Evolutionary conservation across 305 asterid species (phyloP).

Genomic region (Solanum hybrid): DNA sequence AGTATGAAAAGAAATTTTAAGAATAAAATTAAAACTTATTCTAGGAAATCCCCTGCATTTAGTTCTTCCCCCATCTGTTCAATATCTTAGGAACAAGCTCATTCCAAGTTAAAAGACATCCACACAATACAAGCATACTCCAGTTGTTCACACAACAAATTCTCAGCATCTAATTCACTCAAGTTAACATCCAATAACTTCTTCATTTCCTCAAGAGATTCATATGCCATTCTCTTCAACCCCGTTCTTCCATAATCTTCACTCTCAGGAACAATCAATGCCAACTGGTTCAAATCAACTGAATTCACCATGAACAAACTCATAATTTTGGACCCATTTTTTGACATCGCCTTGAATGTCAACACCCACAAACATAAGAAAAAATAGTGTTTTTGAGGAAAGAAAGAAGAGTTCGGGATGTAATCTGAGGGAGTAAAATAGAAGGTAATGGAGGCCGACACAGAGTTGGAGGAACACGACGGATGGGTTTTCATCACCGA

Average conservation of each 20-base stretch:
- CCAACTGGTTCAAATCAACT: not conserved
- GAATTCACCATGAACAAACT: not conserved
- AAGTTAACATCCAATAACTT: not conserved
- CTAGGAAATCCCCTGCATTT: not conserved
- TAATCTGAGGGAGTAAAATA: not conserved
- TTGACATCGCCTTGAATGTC: not conserved
- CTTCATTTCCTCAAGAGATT: not conserved
- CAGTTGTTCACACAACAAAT: not conserved
- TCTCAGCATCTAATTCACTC: not conserved
- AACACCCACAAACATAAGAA: not conserved
- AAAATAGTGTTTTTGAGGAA: not conserved
- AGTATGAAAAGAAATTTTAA: not conserved
- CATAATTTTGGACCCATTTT: not conserved
- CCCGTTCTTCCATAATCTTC: not conserved
- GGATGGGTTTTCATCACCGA: not conserved
- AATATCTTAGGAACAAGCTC: not conserved
- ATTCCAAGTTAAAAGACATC: not conserved
- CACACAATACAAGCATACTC: not conserved
- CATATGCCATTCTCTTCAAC: not conserved
- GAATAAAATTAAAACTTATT: not conserved
- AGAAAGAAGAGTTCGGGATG: not conserved
- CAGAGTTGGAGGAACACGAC: not conserved
- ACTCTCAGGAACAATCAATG: not conserved
- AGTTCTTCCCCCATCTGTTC: not conserved
- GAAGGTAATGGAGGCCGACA: not conserved